These are phyloP conservation scores for Fusarium torulosum DNA, from an alignment of 2,329 filamentous ascomycete species.

Conservation along the genomic window DNA sequence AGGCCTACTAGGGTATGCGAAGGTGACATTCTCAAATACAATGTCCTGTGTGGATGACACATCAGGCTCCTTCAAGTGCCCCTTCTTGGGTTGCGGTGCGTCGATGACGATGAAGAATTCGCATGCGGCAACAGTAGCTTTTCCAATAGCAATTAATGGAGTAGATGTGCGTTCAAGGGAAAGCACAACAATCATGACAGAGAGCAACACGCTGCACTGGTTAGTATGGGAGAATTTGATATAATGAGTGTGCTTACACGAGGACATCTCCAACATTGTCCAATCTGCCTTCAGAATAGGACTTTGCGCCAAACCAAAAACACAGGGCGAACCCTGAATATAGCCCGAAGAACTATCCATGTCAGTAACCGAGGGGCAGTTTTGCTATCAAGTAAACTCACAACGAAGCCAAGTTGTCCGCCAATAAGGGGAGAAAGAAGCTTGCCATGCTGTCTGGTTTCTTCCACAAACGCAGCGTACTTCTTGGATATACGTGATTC, in stretches of 20 bases:
- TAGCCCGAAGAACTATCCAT: slow-evolving; percentile 63
- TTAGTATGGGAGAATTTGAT: background rate
- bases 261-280: slow-evolving; percentile 65
- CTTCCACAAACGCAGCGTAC: slow-evolving; percentile 67
- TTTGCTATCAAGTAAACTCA: slow-evolving; percentile 27
- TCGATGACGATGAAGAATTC: slow-evolving; percentile 69
- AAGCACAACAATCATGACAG: slow-evolving; percentile 69
- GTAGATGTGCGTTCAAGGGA: slow-evolving; percentile 69
- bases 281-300: slow-evolving; percentile 61
- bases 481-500: slow-evolving; percentile 65
- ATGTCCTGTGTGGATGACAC: slow-evolving; percentile 57
- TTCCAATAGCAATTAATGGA: slow-evolving; percentile 69
- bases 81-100: slow-evolving; percentile 56
- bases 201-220: slow-evolving; percentile 62
- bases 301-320: slow-evolving; percentile 73
- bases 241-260: slow-evolving; percentile 57
- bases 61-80: slow-evolving; percentile 54
- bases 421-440: slow-evolving; percentile 64
- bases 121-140: slow-evolving; percentile 68
- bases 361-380: slow-evolving; percentile 19
- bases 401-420: slow-evolving; percentile 65
- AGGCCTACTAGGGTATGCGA: slow-evolving; percentile 77
- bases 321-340: slow-evolving; percentile 67
- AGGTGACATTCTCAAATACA: slow-evolving; percentile 72
- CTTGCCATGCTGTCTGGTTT: slow-evolving; percentile 64